These are phyloP conservation scores for Gilbertella persicaria DNA, from an alignment of 371 early-diverging fungal genomes.

Conservation along the genomic window DNA sequence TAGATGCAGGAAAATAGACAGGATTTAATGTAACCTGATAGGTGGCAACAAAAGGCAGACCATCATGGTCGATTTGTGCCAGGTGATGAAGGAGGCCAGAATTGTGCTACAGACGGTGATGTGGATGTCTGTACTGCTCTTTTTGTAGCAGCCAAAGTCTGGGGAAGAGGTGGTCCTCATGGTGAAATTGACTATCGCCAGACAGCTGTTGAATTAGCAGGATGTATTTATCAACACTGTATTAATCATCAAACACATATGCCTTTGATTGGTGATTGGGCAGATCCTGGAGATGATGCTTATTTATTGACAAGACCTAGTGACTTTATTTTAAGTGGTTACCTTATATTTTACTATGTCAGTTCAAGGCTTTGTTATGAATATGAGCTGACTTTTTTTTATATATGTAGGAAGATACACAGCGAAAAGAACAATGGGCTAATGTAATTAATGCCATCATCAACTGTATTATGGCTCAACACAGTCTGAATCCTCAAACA, in stretches of 20 bases:
- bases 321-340: constrained; percentile 63
- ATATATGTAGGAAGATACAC: constrained; percentile 46
- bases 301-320: constrained; percentile 57
- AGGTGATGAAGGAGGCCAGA: constrained; percentile 55
- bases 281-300: constrained; percentile 57
- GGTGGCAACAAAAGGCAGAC: constrained; percentile 60
- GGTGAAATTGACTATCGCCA: constrained; percentile 53
- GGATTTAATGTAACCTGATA: neutral
- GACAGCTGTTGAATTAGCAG: constrained; percentile 46
- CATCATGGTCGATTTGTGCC: constrained; percentile 39
- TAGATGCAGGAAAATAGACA: neutral
- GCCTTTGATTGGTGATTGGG: constrained; percentile 68
- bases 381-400: neutral
- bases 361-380: constrained; percentile 6
- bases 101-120: constrained; percentile 66
- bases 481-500: constrained; percentile 51
- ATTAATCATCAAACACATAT: constrained; percentile 58
- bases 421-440: constrained; percentile 54
- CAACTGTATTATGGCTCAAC: constrained; percentile 41
- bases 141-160: constrained; percentile 56
- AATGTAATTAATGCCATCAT: constrained; percentile 55
- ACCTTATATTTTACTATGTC: constrained; percentile 56
- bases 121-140: constrained; percentile 61
- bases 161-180: constrained; percentile 57
- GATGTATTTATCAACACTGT: constrained; percentile 55